A percentile compares a stretch with the other conserved stretches of the same genome.
Conservation (phyloP, 495 filamentous ascomycete species). For the Darksidea phi region DNA sequence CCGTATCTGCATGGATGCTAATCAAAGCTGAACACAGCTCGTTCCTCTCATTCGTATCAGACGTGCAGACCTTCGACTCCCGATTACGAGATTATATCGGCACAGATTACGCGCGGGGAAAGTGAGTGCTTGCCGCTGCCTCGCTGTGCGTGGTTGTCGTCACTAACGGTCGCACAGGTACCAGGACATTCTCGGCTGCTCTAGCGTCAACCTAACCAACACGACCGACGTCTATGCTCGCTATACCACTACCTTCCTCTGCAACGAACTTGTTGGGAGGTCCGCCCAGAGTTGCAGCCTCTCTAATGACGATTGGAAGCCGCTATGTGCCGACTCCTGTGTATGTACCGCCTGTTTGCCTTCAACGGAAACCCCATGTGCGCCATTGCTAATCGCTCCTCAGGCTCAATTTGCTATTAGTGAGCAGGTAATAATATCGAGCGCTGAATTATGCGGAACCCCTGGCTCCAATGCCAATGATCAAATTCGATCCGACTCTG, state of each 20-base stretch:
- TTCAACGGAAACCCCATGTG: neutral
- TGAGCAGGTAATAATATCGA: slow-evolving; percentile 78
- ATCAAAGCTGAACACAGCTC: slow-evolving; percentile 56
- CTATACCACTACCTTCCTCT: slow-evolving; percentile 88
- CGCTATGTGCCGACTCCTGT: slow-evolving; percentile 89
- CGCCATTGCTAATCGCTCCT: slow-evolving; percentile 21
- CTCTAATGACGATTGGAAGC: slow-evolving; percentile 60
- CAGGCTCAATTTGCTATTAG: slow-evolving; percentile 82
- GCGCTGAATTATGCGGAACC: slow-evolving; percentile 67
- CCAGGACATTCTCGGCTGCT: slow-evolving; percentile 75
- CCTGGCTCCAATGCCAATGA: slow-evolving; percentile 61
- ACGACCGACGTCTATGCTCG: slow-evolving; percentile 87
- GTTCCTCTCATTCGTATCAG: slow-evolving; percentile 79
- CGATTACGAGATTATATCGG: slow-evolving; percentile 71
- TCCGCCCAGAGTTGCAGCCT: slow-evolving; percentile 72
- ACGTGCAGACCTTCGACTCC: slow-evolving; percentile 72
- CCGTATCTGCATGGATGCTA: slow-evolving; percentile 28
- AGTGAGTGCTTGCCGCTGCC: slow-evolving; percentile 54
- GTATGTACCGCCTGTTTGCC: slow-evolving; percentile 54
- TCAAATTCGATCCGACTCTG: slow-evolving; percentile 90
- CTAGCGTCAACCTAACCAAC: slow-evolving; percentile 71
- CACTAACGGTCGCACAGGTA: slow-evolving; percentile 55
- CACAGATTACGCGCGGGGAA: slow-evolving; percentile 67
- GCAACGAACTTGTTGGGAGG: slow-evolving; percentile 92
- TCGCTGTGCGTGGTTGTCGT: slow-evolving; percentile 15